Percentiles rank a stretch among this genome's conserved stretches.
Conservation (phyloP, 192 early-diverging fungal genomes). For the Diversispora eburnea region DNA sequence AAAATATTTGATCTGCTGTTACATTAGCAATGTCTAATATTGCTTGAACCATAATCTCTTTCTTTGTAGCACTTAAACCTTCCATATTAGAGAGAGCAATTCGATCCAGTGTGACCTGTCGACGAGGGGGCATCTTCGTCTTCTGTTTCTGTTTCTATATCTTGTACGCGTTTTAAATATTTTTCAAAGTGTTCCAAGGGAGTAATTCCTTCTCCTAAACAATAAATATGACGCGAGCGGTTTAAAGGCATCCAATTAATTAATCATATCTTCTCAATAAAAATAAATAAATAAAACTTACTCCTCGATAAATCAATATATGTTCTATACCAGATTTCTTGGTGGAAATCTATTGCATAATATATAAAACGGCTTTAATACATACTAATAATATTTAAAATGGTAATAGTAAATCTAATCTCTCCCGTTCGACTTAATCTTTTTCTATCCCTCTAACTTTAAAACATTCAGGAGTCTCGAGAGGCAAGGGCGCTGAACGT, state of each 20-base stretch:
- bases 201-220: constrained; percentile 21
- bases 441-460: constrained; percentile 19
- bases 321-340: constrained; percentile 18
- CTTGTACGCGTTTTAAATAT: constrained; percentile 2
- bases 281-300: constrained; percentile 9
- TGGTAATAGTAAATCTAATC: constrained; percentile 21
- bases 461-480: constrained; percentile 20
- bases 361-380: constrained; percentile 11
- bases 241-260: constrained; percentile 8
- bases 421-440: neutral
- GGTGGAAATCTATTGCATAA: constrained; percentile 11
- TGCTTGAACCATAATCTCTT: constrained; percentile 3
- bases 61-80: neutral
- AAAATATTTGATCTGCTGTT: neutral
- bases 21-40: constrained; percentile 19
- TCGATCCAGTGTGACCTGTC: neutral
- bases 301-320: constrained; percentile 2
- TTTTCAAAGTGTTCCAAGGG: constrained; percentile 17
- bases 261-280: too few species aligned
- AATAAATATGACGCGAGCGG: constrained; percentile 2
- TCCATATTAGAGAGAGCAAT: constrained; percentile 19
- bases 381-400: constrained; percentile 24
- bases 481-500: constrained; percentile 11
- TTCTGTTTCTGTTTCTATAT: neutral
- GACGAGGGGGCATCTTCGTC: neutral